Base-by-base conservation (phyloP, 192 early-diverging fungal genomes). In the Funneliformis geosporum region DNA sequence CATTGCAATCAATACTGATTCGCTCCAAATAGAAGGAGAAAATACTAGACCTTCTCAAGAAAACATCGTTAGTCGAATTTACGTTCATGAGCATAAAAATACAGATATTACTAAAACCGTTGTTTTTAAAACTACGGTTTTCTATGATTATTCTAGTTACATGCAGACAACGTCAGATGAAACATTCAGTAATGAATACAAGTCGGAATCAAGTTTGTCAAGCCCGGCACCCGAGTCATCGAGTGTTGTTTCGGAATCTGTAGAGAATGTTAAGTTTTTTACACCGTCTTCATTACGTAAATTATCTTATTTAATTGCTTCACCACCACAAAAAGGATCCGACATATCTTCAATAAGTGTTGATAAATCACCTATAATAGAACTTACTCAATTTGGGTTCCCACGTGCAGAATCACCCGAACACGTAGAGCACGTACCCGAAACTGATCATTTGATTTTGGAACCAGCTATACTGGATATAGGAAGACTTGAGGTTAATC, bases 51-150 rank as follows among this genome's bases (percentile, higher is more conserved):
- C 39, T 5, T 21, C 67, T 18, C 38, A 21, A 47, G 66, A 79
- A 62, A 65, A 25, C 42, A 77, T 65, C 27, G 79, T 14, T 65
- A 55, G 64, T 50, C 65, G 8, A 28, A 83, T 96, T 1, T 92
- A 90, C 78, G 89, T 93, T 16, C 92, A 94, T 73, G 93, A 96
- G 79, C 89, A 93, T 79, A 96, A 93, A 83, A 96, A 96, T 80
- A 90, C 90, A 1, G 95, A 96, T 85, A 85, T 91, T 44, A 85
- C 89, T 72, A 94, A 93, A 59, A 88, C 86, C 43, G 88, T 96
- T 33, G 62, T 85, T 5, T 94, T 94, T 71, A 84, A 81, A 25
- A 88, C 91, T 16, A 83, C 80, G 12, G 87, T 93, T 2, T 93
- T 82, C 70, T 82, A 84, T 60, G 86, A 84, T 25, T 72, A 85